Percentiles rank a stretch among this genome's conserved stretches.
phyloP scores from a whole-genome alignment of 106 monocot species.

The Dendrobium nobile region DNA sequence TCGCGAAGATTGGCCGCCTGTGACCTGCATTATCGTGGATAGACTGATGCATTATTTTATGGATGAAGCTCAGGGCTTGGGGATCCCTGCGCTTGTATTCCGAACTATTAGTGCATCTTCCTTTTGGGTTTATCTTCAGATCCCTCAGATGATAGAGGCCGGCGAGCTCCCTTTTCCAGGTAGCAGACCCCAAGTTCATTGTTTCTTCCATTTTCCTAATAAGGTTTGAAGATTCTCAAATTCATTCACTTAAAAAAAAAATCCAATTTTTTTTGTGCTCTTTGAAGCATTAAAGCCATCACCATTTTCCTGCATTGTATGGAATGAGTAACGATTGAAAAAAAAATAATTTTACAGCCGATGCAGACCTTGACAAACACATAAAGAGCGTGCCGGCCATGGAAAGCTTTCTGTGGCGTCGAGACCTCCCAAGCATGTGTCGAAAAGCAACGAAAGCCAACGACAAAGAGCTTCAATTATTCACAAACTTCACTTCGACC shows the following conservation, averaged over 20 bases:
- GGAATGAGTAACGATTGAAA: too few species aligned
- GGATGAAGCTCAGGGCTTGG: constrained; percentile 32
- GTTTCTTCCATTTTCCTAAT: too few species aligned
- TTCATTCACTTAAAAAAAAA: too few species aligned
- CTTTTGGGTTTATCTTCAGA: too few species aligned
- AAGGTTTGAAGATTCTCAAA: too few species aligned
- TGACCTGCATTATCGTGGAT: constrained; percentile 33
- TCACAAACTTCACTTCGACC: constrained; percentile 18
- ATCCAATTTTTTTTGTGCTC: too few species aligned
- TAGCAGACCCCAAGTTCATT: too few species aligned
- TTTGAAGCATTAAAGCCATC: too few species aligned
- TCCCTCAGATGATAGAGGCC: constrained; percentile 5
- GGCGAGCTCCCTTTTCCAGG: constrained; percentile 15
- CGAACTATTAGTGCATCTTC: too few species aligned
- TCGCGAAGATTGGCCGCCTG: constrained; percentile 8
- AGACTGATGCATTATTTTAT: constrained; percentile 17
- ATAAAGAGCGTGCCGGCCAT: background rate
- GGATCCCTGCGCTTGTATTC: constrained; percentile 32
- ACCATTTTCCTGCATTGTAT: too few species aligned
- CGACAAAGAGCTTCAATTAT: background rate
- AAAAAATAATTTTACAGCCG: background rate
- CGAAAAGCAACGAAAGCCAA: background rate
- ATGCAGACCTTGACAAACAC: background rate
- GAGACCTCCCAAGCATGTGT: constrained; percentile 1
- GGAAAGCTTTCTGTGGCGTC: background rate